phyloP scores from a whole-genome alignment of 257 asterid species.

The Apocynum venetum region DNA sequence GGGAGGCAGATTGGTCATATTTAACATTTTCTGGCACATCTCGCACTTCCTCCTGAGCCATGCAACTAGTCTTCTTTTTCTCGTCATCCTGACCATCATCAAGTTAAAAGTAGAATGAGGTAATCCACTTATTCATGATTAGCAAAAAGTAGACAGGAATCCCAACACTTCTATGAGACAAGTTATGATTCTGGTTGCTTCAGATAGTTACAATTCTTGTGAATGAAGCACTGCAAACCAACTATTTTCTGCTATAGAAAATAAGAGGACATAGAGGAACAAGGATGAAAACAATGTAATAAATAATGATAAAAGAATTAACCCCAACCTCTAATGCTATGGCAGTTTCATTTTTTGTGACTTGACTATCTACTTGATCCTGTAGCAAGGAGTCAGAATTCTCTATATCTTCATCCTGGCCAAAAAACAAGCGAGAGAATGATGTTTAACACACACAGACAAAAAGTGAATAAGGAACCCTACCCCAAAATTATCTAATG shows the following conservation, averaged over 20 bases:
- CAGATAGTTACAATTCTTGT: background rate
- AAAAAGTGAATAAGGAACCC: background rate
- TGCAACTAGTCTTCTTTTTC: slow-evolving; percentile 14
- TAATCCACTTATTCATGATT: background rate
- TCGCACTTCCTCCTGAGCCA: slow-evolving; percentile 18
- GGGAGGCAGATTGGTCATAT: slow-evolving; percentile 37
- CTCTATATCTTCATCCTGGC: slow-evolving; percentile 48
- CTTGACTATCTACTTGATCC: slow-evolving; percentile 43
- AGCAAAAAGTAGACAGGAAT: background rate
- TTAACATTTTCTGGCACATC: slow-evolving; percentile 24
- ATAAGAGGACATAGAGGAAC: background rate
- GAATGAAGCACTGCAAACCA: background rate
- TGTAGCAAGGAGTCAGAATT: slow-evolving; percentile 29
- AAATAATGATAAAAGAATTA: background rate
- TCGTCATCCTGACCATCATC: slow-evolving; percentile 24
- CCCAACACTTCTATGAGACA: background rate
- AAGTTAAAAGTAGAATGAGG: background rate
- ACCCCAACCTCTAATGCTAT: slow-evolving; percentile 47
- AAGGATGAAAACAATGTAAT: background rate
- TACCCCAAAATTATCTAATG: background rate
- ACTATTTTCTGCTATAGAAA: background rate
- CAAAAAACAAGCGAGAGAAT: slow-evolving; percentile 15
- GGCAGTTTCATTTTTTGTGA: slow-evolving; percentile 29
- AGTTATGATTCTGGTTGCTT: background rate
- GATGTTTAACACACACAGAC: slow-evolving; percentile 1